Evolutionary conservation across 768 basidiomycete genomes (phyloP).

Genomic region (Mycena venus): DNA sequence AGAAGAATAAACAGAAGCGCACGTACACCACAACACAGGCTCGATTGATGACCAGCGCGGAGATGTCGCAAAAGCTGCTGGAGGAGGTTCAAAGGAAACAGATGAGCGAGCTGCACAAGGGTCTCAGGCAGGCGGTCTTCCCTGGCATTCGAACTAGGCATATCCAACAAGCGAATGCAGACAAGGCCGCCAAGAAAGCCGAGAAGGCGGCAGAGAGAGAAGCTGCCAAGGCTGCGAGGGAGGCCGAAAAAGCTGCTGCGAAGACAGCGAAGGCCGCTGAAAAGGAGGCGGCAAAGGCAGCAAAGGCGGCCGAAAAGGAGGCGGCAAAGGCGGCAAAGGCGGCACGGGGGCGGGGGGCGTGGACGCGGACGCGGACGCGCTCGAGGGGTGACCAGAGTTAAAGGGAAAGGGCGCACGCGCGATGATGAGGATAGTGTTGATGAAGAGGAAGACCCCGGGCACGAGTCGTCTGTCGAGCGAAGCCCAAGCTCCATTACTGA

Average conservation of each 20-base stretch:
- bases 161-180: not conserved
- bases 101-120: not conserved
- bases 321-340: too few species aligned
- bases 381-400: not conserved
- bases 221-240: too few species aligned
- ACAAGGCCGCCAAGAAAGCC: not conserved
- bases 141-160: not conserved
- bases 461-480: too few species aligned
- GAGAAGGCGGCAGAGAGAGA: not conserved
- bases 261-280: not conserved
- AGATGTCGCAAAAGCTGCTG: not conserved
- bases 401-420: too few species aligned
- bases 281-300: not conserved
- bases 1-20: conserved; percentile 1
- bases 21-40: not conserved
- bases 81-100: not conserved
- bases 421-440: not conserved
- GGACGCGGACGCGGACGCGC: not conserved
- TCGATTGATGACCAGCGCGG: not conserved
- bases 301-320: too few species aligned
- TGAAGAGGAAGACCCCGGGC: too few species aligned
- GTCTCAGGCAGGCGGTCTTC: not conserved
- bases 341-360: not conserved
- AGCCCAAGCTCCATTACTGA: too few species aligned
- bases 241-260: too few species aligned